Conservation (phyloP, 176 grass and related monocot species). For the Bonia amplexicaulis region DNA sequence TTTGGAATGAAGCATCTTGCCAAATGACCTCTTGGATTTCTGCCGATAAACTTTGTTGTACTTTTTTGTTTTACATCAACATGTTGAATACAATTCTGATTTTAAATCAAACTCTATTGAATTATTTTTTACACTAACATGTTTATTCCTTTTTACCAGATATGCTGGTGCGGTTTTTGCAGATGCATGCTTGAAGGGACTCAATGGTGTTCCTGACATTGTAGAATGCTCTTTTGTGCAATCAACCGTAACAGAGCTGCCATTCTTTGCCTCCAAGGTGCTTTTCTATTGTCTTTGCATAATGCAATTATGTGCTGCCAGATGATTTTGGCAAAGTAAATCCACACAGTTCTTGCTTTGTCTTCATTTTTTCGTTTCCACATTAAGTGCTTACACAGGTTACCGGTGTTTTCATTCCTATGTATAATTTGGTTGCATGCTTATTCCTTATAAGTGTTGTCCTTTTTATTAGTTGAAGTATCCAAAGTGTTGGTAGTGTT, state of each 20-base stretch:
- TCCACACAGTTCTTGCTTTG: not conserved
- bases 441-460: not conserved
- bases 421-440: not conserved
- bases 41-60: not conserved
- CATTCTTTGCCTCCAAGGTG: constrained; percentile 99
- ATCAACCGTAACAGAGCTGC: constrained; percentile 79
- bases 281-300: not conserved
- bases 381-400: not conserved
- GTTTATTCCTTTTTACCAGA: constrained; percentile 20
- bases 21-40: not conserved
- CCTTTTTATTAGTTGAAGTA: not conserved
- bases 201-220: constrained; percentile 81
- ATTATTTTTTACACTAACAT: not conserved
- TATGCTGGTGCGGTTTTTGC: constrained; percentile 96
- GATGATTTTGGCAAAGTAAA: not conserved
- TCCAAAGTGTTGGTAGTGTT: not conserved
- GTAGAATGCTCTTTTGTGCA: constrained; percentile 95
- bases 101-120: not conserved
- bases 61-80: not conserved
- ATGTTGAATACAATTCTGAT: not conserved
- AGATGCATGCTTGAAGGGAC: constrained; percentile 97
- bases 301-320: not conserved
- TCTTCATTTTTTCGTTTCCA: not conserved
- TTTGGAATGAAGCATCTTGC: not conserved
- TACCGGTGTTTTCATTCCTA: not conserved